Base-by-base conservation (phyloP, 805 yeast species). In the Metschnikowia proteae region DNA sequence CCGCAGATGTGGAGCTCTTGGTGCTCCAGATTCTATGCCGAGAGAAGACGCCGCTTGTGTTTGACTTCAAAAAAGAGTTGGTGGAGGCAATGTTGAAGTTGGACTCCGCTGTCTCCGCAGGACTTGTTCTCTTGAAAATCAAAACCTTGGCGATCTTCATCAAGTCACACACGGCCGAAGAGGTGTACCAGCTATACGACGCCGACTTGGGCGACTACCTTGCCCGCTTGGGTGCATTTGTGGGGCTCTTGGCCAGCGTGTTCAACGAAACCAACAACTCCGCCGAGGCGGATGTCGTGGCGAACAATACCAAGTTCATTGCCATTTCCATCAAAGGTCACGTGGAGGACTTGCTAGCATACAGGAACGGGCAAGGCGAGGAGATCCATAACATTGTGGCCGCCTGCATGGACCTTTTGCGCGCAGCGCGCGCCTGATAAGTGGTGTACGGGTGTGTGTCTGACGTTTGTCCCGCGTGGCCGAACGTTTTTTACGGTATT, bases 281-380 rank as follows among this genome's bases (percentile, higher is more conserved):
- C 26, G 29, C 51, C 33, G 49, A 44, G 33, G 44, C 35, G 32
- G 55, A 45, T 9, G 57, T 65, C 0, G 45, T 70, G 35, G 41
- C 50, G 10, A 71, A 71, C 50, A 71, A 71, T 52, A 46, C 66
- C 22, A 60, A 59, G 48, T 71, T 64, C 50, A 61, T 70, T 30
- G 62, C 67, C 30, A 71, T 60, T 7, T 42, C 45, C 23, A 42
- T 42, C 17, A 42, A 42, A 38, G 45, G 45, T 11, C 45, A 42
- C 38, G 45, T 42, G 45, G 45, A 42, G 33, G 45, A 42, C 11
- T 22, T 39, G 8, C 30, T 10, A 6, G 30, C 6, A 9, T 27
- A 9, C 32, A 26, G 30, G 31, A 25, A 33, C 25, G 36, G 33
- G 13, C 8, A 22, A 26, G 26, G 9, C 37, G 38, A 26, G 26